Conservation (phyloP, 352 stramenopile species). For the Globisporangium camurandrum region DNA sequence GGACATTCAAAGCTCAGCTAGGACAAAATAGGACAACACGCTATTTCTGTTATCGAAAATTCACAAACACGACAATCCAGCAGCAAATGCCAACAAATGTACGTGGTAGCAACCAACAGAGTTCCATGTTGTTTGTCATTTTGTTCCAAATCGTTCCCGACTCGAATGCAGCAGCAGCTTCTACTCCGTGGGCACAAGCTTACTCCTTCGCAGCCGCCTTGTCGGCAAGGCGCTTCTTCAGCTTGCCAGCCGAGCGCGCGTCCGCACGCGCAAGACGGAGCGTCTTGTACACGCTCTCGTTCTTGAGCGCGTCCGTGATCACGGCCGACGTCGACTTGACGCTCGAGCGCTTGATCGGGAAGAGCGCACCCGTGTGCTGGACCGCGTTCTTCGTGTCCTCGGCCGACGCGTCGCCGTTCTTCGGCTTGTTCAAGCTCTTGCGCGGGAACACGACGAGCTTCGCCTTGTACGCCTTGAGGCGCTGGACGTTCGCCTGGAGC, state of each 20-base stretch:
- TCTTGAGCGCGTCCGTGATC: constrained; percentile 87
- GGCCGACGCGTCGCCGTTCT: constrained; percentile 89
- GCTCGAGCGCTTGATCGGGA: constrained; percentile 71
- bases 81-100: too few relatives aligned
- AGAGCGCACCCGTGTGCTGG: constrained; percentile 80
- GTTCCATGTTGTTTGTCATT: constrained; percentile 19
- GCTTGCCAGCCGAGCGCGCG: constrained; percentile 82
- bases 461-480: constrained; percentile 98
- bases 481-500: constrained; percentile 95
- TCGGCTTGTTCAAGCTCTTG: constrained; percentile 93
- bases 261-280: constrained; percentile 80
- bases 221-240: constrained; percentile 86
- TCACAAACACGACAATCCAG: too few relatives aligned
- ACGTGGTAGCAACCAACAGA: too few relatives aligned
- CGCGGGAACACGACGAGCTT: constrained; percentile 99
- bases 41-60: too few relatives aligned
- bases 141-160: constrained; percentile 59
- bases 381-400: constrained; percentile 90
- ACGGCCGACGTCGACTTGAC: constrained; percentile 69
- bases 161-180: too few relatives aligned
- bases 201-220: constrained; percentile 84
- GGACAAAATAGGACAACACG: too few relatives aligned
- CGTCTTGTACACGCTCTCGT: constrained; percentile 72
- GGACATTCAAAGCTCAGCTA: too few relatives aligned
- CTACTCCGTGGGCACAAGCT: too few relatives aligned